Evolutionary conservation across 257 asterid species (phyloP), one percentile per base, ranked within the genome.

Genomic region (Craterostigma plantagineum): DNA sequence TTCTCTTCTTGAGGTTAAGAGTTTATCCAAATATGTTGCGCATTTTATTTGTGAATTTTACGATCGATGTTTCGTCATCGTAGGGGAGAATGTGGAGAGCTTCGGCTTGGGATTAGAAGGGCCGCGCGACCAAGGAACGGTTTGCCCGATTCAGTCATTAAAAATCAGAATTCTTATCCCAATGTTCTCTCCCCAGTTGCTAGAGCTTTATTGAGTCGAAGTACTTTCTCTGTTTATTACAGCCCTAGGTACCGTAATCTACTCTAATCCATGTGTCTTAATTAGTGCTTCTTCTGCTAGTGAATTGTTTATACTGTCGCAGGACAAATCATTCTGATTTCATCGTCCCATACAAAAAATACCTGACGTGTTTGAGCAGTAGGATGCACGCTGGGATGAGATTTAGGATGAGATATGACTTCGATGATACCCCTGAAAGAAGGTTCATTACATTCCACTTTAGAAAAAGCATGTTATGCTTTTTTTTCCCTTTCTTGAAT

Each of bases 351-450:
- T 73, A 70, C 57, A 76, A 69, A 38, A 79, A 79, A 54, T 83
- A 72, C 18, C 62, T 61, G 48, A 90, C 74, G 60, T 55, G 74
- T 51, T 23, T 23, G 30, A 23, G 30, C 2, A 7, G 45, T 43
- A 27, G 11, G 10, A 59, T 77, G 55, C 79, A 86, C 41, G 64
- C 71, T 15, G 95, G 95, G 56, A 70, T 86, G 43, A 68, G 91
- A 65, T 83, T 90, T 69, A 79, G 77, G 63, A 67, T 79, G 83
- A 67, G 71, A 69, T 67, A 76, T 34, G 90, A 83, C 71, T 44
- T 83, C 61, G 99, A 90, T 35, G 95, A 83, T 66, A 71, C 95
- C 64, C 84, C 94, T 0, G 95, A 84, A 46, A 83, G 92, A 75
- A 83, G 92, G 99, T 83, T n/a, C n/a, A n/a, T n/a, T n/a, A n/a